Conservation (phyloP, 2,329 filamentous ascomycete species). For the Cyclaneusma minus region DNA sequence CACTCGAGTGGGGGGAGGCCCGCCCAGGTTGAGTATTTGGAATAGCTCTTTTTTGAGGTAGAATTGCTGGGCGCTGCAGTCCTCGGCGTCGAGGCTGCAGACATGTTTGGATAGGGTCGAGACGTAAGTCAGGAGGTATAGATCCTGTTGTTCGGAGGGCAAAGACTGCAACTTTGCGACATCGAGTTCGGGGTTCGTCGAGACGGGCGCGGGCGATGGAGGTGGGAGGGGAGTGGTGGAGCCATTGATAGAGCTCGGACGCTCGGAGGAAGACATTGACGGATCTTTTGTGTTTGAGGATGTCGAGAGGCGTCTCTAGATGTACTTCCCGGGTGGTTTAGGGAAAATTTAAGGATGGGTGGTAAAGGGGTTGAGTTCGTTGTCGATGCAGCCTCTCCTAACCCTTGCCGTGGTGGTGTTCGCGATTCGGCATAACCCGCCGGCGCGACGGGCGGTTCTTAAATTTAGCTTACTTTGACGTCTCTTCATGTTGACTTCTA, state of each 20-base stretch:
- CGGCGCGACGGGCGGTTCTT: too few relatives aligned
- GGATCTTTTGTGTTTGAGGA: too few relatives aligned
- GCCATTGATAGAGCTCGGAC: constrained; percentile 17
- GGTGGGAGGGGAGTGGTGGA: constrained; percentile 13
- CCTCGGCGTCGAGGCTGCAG: constrained; percentile 55
- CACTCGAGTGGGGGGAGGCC: constrained; percentile 73
- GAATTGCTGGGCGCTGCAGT: constrained; percentile 76
- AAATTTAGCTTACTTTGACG: too few relatives aligned
- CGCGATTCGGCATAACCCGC: too few relatives aligned
- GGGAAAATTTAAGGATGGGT: too few relatives aligned
- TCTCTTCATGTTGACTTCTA: too few relatives aligned
- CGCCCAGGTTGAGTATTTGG: constrained; percentile 71
- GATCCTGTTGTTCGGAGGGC: constrained; percentile 86
- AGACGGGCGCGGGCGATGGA: constrained; percentile 21
- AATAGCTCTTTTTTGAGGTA: constrained; percentile 90
- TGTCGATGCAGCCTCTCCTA: too few relatives aligned
- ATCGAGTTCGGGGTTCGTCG: constrained; percentile 65
- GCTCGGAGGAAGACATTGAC: constrained; percentile 18
- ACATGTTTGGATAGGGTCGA: constrained; percentile 73
- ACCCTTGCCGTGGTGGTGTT: too few relatives aligned
- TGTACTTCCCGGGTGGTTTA: too few relatives aligned
- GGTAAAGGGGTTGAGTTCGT: too few relatives aligned
- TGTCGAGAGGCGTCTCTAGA: too few relatives aligned
- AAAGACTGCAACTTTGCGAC: constrained; percentile 77
- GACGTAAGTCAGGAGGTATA: constrained; percentile 82